Evolutionary conservation across 768 basidiomycete species (phyloP).

Genomic region (Solioccasus polychromus): DNA sequence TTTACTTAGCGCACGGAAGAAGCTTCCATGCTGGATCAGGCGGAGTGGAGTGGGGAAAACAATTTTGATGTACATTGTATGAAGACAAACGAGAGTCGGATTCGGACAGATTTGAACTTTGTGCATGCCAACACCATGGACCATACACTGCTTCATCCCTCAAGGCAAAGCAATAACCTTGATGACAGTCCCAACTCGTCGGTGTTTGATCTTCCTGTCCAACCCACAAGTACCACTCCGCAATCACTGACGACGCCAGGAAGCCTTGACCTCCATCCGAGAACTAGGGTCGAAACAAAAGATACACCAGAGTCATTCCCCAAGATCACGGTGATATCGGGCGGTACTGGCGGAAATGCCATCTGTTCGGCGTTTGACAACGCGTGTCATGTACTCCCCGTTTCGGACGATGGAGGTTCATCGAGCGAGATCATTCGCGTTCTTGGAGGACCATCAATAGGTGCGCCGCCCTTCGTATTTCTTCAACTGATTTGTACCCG

Average conservation of each 20-base stretch:
- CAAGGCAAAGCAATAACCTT: slow-evolving; percentile 6
- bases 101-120: neutral
- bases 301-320: slow-evolving; percentile 17
- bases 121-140: slow-evolving; percentile 16
- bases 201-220: slow-evolving; percentile 69
- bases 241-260: slow-evolving; percentile 19
- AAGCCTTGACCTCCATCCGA: slow-evolving; percentile 3
- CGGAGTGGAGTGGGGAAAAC: no score
- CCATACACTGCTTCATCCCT: slow-evolving; percentile 8
- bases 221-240: slow-evolving; percentile 22
- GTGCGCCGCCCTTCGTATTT: slow-evolving; percentile 35
- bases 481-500: slow-evolving; percentile 12
- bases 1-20: no score
- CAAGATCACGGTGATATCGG: slow-evolving; percentile 77
- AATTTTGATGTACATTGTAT: no score
- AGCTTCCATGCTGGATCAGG: no score
- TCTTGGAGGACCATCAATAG: slow-evolving; percentile 82
- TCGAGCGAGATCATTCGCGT: slow-evolving; percentile 94
- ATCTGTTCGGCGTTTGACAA: slow-evolving; percentile 81
- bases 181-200: slow-evolving; percentile 63
- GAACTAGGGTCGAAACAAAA: slow-evolving; percentile 3
- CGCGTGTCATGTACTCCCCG: slow-evolving; percentile 83
- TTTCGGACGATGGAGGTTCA: slow-evolving; percentile 94
- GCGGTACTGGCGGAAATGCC: slow-evolving; percentile 92
- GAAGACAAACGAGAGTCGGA: no score